phyloP scores from a whole-genome alignment of 2,329 filamentous ascomycete species.

The Phialocephala sp. region DNA sequence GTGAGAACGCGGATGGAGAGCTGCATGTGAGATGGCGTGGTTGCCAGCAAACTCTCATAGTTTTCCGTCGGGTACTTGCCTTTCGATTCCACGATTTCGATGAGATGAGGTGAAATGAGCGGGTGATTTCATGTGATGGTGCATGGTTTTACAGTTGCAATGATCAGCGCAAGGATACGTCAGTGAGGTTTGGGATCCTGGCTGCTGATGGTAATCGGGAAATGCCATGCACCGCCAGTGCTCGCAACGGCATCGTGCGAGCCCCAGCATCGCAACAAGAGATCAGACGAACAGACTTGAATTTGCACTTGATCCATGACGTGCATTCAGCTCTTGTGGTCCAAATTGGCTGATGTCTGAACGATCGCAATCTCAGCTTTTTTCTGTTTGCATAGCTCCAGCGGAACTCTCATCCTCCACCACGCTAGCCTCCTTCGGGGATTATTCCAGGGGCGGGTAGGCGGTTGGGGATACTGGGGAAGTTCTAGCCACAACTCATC shows the following conservation, averaged over 20 bases:
- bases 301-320: slow-evolving; percentile 9
- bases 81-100: not conserved
- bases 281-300: not conserved
- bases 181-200: not conserved
- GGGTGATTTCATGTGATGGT: not conserved
- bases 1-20: not conserved
- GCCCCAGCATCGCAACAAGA: not conserved
- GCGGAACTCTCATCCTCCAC: not conserved
- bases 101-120: no score
- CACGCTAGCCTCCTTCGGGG: not conserved
- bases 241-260: not conserved
- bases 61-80: not conserved
- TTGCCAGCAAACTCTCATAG: not conserved
- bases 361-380: not conserved
- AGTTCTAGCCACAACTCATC: not conserved
- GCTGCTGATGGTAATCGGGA: not conserved
- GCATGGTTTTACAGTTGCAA: not conserved
- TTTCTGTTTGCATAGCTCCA: not conserved
- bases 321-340: not conserved
- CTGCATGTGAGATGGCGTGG: not conserved
- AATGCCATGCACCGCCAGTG: not conserved
- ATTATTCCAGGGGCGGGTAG: not conserved
- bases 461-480: not conserved
- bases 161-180: slow-evolving; percentile 10
- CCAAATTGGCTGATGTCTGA: not conserved